Conservation (phyloP, 2,329 filamentous ascomycete genomes). For the Penicillium paneum region DNA sequence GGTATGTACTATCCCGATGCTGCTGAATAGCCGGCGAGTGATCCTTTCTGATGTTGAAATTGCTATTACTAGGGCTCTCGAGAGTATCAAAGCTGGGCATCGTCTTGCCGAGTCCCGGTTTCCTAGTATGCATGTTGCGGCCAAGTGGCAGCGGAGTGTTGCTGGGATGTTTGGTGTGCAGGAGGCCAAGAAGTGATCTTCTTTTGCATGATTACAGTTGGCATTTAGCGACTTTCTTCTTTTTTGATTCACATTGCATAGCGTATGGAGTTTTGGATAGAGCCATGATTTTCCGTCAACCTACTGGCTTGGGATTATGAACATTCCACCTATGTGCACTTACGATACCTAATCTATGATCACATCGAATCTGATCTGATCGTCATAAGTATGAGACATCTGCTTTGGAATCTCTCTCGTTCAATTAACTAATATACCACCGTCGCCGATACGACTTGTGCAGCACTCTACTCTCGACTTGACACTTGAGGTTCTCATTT, state of each 20-base stretch:
- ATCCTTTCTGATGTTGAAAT: conserved; percentile 14
- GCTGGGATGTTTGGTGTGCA: conserved; percentile 48
- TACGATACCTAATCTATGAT: conserved; percentile 16
- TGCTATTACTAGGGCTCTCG: conserved; percentile 61
- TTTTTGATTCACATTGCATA: not conserved
- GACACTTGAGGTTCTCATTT: not conserved
- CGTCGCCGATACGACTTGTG: not conserved
- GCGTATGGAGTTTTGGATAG: not conserved
- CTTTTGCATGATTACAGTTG: not conserved
- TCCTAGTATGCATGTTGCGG: conserved; percentile 59
- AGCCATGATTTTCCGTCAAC: not conserved
- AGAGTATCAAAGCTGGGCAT: conserved; percentile 73
- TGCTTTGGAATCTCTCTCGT: not conserved
- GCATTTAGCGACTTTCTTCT: not conserved
- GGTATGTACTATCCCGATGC: conserved; percentile 50
- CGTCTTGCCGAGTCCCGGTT: conserved; percentile 73
- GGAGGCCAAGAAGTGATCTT: not conserved
- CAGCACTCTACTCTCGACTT: not conserved
- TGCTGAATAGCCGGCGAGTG: conserved; percentile 13
- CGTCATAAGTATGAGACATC: not conserved
- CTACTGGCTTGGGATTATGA: not conserved
- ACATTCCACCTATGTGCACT: not conserved
- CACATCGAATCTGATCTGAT: not conserved
- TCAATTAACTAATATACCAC: not conserved
- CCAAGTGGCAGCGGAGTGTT: conserved; percentile 63